These are phyloP conservation scores for Mrakia hoshinonis DNA, from an alignment of 768 basidiomycete species.

Conservation along the genomic window DNA sequence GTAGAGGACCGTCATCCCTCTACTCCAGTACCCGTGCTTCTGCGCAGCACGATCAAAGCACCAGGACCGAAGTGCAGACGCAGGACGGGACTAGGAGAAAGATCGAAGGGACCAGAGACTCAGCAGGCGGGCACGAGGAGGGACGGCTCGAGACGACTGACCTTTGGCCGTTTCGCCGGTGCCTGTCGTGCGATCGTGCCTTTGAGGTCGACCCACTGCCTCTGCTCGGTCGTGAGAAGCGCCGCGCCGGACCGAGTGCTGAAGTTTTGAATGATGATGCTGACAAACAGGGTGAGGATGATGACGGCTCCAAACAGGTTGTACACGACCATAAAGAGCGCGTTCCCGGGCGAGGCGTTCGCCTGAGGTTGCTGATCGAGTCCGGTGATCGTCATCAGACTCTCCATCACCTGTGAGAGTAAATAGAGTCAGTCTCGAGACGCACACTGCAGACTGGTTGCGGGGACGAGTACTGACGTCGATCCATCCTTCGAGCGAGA, in stretches of 20 bases:
- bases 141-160: neutral
- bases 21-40: constrained; percentile 90
- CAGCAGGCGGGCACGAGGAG: neutral
- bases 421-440: neutral
- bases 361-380: constrained; percentile 57
- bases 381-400: constrained; percentile 69
- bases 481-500: constrained; percentile 94
- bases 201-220: constrained; percentile 88
- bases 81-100: constrained; percentile 46
- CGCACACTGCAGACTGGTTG: neutral
- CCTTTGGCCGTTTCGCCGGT: constrained; percentile 68
- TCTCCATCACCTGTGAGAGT: constrained; percentile 52
- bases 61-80: constrained; percentile 57
- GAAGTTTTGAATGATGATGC: constrained; percentile 89
- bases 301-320: constrained; percentile 84
- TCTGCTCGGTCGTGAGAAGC: constrained; percentile 72
- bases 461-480: constrained; percentile 54
- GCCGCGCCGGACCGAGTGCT: constrained; percentile 76
- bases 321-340: constrained; percentile 83
- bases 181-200: constrained; percentile 49
- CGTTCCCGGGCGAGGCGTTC: constrained; percentile 70
- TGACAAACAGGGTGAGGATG: constrained; percentile 54
- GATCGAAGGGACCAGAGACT: no score
- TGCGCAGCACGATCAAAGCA: constrained; percentile 83
- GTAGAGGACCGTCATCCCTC: constrained; percentile 68